Base-by-base conservation (phyloP, 345 rosid species). In the Lumnitzera racemosa region DNA sequence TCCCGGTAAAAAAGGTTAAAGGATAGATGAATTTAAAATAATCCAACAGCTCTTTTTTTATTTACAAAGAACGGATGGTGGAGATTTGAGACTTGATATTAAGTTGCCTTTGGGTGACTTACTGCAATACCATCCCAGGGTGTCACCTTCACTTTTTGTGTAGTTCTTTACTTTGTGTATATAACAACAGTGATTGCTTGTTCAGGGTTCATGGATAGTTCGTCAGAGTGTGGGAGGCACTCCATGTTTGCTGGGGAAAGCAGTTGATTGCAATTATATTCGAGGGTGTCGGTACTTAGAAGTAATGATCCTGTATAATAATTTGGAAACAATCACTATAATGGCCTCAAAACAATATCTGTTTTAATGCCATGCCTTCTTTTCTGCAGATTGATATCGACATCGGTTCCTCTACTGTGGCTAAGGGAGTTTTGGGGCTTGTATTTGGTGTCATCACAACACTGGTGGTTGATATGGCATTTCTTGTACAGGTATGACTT, bases 151-250 rank as follows among this genome's bases (percentile, higher is more conserved):
- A 15, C 59, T 57, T 8, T 15, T 64, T 12, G 53, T 27, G 3
- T 58, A 23, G 54, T n/a, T 14, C 15, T 49, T 49, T 36, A 36
- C 11, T 5, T 36, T 9, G 7, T 36, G 43, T 36, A 36, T 36
- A 36, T 36, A 9, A 36, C 43, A 36, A 36, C 9, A 36, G 9
- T 36, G 43, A 36, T 36, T 7, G 9, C 43, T 36, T 36, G 41
- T 65, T 64, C 83, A 90, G 99, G 99, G 99, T 15, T 95, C 99
- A 27, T 95, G 99, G 99, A 90, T 95, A 53, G 99, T 95, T 57
- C 86, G 96, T 49, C 99, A 95, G 73, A 95, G 99, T 64, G 99
- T 86, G 59, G 99, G 99, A 69, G 90, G 96, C 79, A 95, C 96
- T 16, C 96, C 99, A 5, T 95, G 99, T 72, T 81, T 95, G 59